Evolutionary conservation across 192 early-diverging fungal species (phyloP), one percentile per base, ranked within the genome.

Genomic region (Coemansia asiatica): DNA sequence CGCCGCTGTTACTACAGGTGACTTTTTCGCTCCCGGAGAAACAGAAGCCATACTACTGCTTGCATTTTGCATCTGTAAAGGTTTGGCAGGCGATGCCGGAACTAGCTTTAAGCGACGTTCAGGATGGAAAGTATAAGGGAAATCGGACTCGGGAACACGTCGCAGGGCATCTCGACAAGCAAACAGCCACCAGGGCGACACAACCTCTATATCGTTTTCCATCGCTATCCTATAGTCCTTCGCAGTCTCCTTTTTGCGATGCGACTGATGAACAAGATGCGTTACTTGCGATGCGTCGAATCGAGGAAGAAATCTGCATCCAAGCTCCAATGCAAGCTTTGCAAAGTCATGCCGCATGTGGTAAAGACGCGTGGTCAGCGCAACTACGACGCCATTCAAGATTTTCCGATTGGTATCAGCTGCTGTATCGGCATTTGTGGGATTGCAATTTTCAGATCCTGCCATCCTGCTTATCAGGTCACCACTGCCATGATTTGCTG

Each of bases 161-260:
- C 7, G 12, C 38, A 47, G 36, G 0, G 68, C 59, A 15, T 77
- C 79, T 18, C 66, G 66, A 33, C 83, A 84, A 2, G 71, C 67
- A 38, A 75, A 70, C 33, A 84, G 66, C 83, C 83, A 84, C 78
- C 74, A 81, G 1, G 83, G 83, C 16, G 83, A 84, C 13, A 84
- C 83, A 16, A 81, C 61, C 16, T 28, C 29, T 1, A 77, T 69
- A 18, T 46, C 47, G 7, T 61, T 35, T n/a, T 70, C 56, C 18
- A 55, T 19, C 13, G 83, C 83, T 31, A 46, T 6, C 1, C 58
- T 65, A 33, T 69, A 81, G 29, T 81, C 82, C 25, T 72, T 58
- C 36, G 70, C 59, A 0, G 71, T 65, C 54, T 84, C 83, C 7
- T 56, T 65, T 48, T 74, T 75, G 22, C 79, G 71, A 2, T 61